These are phyloP conservation scores for Ophidiomyces ophidiicola DNA, from an alignment of 2,329 filamentous ascomycete species.

Conservation along the genomic window DNA sequence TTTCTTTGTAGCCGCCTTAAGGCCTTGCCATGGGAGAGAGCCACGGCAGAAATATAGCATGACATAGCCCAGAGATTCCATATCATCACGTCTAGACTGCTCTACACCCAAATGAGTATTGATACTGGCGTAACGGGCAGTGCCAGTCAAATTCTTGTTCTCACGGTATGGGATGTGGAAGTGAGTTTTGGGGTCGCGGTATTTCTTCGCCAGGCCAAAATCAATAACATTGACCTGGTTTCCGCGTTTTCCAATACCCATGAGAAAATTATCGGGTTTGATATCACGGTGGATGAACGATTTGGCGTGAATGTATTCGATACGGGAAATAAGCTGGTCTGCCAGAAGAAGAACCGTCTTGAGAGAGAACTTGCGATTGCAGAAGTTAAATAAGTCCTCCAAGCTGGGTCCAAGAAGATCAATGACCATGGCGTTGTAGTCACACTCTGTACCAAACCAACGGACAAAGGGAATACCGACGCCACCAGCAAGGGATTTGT, in stretches of 20 bases:
- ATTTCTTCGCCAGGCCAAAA: conserved; percentile 98
- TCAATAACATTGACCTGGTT: conserved; percentile 99
- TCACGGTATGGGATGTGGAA: conserved; percentile 99
- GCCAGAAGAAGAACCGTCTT: conserved; percentile 96
- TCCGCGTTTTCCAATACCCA: conserved; percentile 97
- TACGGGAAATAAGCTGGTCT: conserved; percentile 96
- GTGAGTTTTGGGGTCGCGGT: conserved; percentile 98
- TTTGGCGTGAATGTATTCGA: conserved; percentile 99
- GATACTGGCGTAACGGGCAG: conserved; percentile 95
- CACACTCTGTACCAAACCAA: conserved; percentile 98
- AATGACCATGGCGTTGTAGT: conserved; percentile 99
- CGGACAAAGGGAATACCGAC: conserved; percentile 97
- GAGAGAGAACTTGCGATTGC: conserved; percentile 98
- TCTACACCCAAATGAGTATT: conserved; percentile 98
- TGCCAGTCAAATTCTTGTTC: conserved; percentile 99
- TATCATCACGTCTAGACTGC: conserved; percentile 97
- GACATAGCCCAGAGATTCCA: conserved; percentile 97
- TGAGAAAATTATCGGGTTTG: conserved; percentile 99
- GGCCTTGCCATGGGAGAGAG: conserved; percentile 94
- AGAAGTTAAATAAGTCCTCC: conserved; percentile 99
- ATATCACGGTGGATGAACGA: conserved; percentile 99
- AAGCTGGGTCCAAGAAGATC: conserved; percentile 90
- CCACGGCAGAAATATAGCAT: conserved; percentile 99
- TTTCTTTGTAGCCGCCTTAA: conserved; percentile 98
- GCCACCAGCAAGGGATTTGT: conserved; percentile 78